Conservation (phyloP, 2,329 filamentous ascomycete species). For the Phialemonium atrogriseum region DNA sequence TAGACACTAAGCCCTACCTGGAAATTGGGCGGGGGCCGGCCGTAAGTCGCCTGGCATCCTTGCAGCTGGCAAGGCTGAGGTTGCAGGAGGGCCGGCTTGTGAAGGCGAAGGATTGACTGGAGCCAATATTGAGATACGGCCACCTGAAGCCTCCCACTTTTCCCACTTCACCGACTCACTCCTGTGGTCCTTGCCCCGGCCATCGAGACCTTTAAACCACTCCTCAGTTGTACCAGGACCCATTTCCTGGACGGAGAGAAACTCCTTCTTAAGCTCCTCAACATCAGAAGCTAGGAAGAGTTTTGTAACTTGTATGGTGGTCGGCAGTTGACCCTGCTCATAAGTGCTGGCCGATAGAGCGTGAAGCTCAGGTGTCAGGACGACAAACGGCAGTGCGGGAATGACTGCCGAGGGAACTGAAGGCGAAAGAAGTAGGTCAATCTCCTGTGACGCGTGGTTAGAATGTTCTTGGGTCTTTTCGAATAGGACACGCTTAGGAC, state of each 20-base stretch:
- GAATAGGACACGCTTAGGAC: no score
- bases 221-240: constrained; percentile 64
- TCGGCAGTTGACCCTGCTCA: constrained; percentile 38
- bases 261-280: constrained; percentile 52
- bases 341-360: constrained; percentile 49
- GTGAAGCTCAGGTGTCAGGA: constrained; percentile 53
- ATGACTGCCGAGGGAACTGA: constrained; percentile 52
- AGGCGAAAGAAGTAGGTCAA: constrained; percentile 57
- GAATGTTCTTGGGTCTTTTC: constrained; percentile 5
- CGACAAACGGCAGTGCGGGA: constrained; percentile 60
- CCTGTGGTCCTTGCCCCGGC: constrained; percentile 50
- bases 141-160: constrained; percentile 53
- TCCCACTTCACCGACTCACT: constrained; percentile 64
- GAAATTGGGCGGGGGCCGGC: no score
- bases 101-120: no score
- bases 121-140: no score
- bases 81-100: no score
- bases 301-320: constrained; percentile 49
- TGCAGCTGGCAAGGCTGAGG: no score
- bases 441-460: constrained; percentile 45
- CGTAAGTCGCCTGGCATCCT: no score
- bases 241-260: constrained; percentile 54
- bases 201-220: constrained; percentile 69
- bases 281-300: constrained; percentile 57
- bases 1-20: no score